Percentiles rank a stretch among this genome's conserved stretches.
Conservation (phyloP, 257 asterid genomes). For the Jacaranda copaia region DNA sequence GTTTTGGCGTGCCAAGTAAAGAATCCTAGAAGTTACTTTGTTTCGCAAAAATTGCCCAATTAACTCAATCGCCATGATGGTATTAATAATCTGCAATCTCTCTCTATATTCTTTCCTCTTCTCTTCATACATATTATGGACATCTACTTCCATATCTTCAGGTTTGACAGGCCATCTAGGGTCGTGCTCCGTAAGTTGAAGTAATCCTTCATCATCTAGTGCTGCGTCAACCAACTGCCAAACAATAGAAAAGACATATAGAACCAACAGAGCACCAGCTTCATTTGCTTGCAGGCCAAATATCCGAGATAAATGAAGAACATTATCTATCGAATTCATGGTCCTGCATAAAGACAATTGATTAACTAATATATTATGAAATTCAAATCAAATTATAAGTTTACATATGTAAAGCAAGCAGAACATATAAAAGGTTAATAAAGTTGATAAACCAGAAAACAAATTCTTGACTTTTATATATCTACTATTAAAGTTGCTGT, state of each 20-base stretch:
- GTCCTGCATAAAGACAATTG: slow-evolving; percentile 59
- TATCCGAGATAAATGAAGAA: slow-evolving; percentile 59
- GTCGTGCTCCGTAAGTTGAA: slow-evolving; percentile 67
- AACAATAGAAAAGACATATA: slow-evolving; percentile 65
- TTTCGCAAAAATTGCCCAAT: slow-evolving; percentile 72
- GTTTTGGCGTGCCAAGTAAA: slow-evolving; percentile 91
- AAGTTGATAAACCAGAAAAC: too few species aligned
- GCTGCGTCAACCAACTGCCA: slow-evolving; percentile 89
- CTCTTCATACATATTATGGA: slow-evolving; percentile 46
- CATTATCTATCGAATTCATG: slow-evolving; percentile 57
- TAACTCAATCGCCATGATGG: slow-evolving; percentile 72
- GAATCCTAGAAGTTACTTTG: slow-evolving; percentile 86
- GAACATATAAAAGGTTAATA: too few species aligned
- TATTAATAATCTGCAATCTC: slow-evolving; percentile 62
- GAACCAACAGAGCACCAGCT: slow-evolving; percentile 68
- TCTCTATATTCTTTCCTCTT: slow-evolving; percentile 58
- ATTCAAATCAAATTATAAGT: slow-evolving; percentile 27
- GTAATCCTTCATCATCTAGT: slow-evolving; percentile 87
- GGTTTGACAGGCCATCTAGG: slow-evolving; percentile 72
- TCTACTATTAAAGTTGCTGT: too few species aligned
- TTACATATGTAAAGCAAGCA: not conserved
- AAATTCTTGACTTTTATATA: too few species aligned
- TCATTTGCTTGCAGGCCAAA: slow-evolving; percentile 62
- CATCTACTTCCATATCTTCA: slow-evolving; percentile 79
- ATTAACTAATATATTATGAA: slow-evolving; percentile 5